Evolutionary conservation across 192 early-diverging fungal species (phyloP).

Genomic region (Coemansia aciculifera): DNA sequence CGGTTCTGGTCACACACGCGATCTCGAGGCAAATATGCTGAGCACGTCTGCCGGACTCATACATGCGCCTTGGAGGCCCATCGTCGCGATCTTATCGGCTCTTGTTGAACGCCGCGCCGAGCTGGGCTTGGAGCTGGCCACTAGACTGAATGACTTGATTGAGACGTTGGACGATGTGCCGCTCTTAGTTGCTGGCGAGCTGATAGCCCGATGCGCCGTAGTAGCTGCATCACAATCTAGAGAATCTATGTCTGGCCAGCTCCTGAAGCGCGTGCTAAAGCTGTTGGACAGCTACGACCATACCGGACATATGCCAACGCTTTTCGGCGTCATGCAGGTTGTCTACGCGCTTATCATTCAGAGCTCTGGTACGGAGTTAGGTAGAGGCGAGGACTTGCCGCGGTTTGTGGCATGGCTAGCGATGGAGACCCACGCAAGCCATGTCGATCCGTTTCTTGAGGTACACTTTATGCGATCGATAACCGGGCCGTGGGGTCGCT

Average conservation of each 20-base stretch:
- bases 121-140: background rate
- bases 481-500: conserved; percentile 32
- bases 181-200: conserved; percentile 28
- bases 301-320: conserved; percentile 37
- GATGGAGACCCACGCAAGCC: conserved; percentile 20
- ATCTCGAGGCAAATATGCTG: conserved; percentile 31
- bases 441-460: conserved; percentile 32
- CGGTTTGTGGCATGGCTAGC: conserved; percentile 48
- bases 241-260: background rate
- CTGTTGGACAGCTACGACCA: conserved; percentile 28
- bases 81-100: conserved; percentile 16
- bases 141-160: conserved; percentile 10
- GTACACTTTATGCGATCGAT: conserved; percentile 27
- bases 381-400: conserved; percentile 35
- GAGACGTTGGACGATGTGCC: conserved; percentile 17
- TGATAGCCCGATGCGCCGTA: conserved; percentile 18
- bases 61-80: conserved; percentile 5
- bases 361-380: background rate
- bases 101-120: background rate
- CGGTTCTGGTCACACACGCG: background rate
- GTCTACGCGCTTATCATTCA: conserved; percentile 11
- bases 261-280: conserved; percentile 30
- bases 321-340: conserved; percentile 28
- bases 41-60: conserved; percentile 2
- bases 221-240: background rate